Conservation (phyloP, 257 asterid genomes). For the Petunia axillaris region DNA sequence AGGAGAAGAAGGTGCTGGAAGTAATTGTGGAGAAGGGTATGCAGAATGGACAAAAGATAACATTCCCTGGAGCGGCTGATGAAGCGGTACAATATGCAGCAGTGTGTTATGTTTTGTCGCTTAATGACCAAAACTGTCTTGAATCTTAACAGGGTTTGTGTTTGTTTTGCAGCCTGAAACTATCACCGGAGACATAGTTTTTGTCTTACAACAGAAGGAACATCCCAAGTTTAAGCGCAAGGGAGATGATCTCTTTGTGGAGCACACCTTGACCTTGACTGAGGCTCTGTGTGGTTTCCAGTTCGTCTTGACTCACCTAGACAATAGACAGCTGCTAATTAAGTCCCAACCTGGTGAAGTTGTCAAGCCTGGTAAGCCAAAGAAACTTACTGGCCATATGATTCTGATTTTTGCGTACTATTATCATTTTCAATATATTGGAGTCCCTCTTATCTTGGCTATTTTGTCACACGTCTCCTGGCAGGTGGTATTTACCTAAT, state of each 20-base stretch:
- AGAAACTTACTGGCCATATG: not conserved
- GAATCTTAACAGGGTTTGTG: slow-evolving; percentile 4
- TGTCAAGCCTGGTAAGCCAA: slow-evolving; percentile 34
- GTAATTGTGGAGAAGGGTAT: slow-evolving; percentile 36
- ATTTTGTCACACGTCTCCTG: not conserved
- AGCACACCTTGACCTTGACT: slow-evolving; percentile 35
- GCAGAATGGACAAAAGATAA: slow-evolving; percentile 38
- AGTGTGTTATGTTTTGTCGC: not conserved
- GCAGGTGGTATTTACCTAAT: not conserved
- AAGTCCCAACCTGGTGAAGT: slow-evolving; percentile 39
- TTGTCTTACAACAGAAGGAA: slow-evolving; percentile 36
- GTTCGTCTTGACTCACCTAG: slow-evolving; percentile 34
- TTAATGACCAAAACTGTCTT: not conserved
- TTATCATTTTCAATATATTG: not conserved
- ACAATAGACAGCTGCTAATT: slow-evolving; percentile 34
- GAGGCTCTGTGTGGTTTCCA: slow-evolving; percentile 41
- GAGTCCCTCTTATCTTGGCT: not conserved
- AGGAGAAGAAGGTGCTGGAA: slow-evolving; percentile 37
- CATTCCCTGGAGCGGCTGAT: slow-evolving; percentile 36
- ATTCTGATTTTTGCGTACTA: not conserved
- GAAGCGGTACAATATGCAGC: slow-evolving; percentile 27
- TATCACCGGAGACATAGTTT: slow-evolving; percentile 34
- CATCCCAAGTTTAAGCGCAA: slow-evolving; percentile 37
- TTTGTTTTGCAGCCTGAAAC: slow-evolving; percentile 31
- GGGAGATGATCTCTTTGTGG: slow-evolving; percentile 38